A percentile compares a stretch with the other conserved stretches of the same genome.
phyloP scores from a whole-genome alignment of 352 stramenopile genomes.

The Phytophthora capsici region DNA sequence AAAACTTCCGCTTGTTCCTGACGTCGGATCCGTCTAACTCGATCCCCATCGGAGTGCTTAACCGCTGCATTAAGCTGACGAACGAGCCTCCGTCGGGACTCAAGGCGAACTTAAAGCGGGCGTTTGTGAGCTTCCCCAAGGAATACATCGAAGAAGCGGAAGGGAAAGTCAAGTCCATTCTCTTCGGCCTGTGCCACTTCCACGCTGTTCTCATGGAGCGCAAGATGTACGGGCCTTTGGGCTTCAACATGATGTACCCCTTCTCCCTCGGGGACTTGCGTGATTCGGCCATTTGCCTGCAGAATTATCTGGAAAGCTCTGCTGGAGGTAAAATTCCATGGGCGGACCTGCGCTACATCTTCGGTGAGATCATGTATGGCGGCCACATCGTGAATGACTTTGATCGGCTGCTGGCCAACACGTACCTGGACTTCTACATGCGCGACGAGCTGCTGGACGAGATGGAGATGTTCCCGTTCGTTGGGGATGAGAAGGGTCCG shows the following conservation, averaged over 20 bases:
- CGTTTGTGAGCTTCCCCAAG: constrained; percentile 96
- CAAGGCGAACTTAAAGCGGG: constrained; percentile 97
- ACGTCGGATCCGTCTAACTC: constrained; percentile 93
- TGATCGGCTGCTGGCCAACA: constrained; percentile 94
- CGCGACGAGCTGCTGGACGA: constrained; percentile 97
- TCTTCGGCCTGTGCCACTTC: constrained; percentile 98
- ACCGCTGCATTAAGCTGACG: constrained; percentile 97
- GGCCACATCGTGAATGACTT: constrained; percentile 98
- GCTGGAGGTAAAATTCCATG: constrained; percentile 95
- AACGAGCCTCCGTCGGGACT: constrained; percentile 96
- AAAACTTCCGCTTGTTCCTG: constrained; percentile 95
- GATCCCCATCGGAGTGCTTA: constrained; percentile 96
- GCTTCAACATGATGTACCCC: constrained; percentile 99
- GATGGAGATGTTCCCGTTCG: constrained; percentile 98
- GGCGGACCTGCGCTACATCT: constrained; percentile 97
- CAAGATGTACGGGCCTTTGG: constrained; percentile 97
- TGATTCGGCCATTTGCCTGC: constrained; percentile 94
- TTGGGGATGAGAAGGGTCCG: constrained; percentile 95
- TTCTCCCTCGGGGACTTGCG: constrained; percentile 97
- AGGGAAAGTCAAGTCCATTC: constrained; percentile 96
- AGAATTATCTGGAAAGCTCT: constrained; percentile 98
- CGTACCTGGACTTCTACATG: constrained; percentile 99
- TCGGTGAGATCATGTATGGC: constrained; percentile 98
- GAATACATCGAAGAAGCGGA: constrained; percentile 97
- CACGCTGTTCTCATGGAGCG: constrained; percentile 97